Base-by-base conservation (phyloP, 2,329 filamentous ascomycete genomes). In the Huntiella decipiens region DNA sequence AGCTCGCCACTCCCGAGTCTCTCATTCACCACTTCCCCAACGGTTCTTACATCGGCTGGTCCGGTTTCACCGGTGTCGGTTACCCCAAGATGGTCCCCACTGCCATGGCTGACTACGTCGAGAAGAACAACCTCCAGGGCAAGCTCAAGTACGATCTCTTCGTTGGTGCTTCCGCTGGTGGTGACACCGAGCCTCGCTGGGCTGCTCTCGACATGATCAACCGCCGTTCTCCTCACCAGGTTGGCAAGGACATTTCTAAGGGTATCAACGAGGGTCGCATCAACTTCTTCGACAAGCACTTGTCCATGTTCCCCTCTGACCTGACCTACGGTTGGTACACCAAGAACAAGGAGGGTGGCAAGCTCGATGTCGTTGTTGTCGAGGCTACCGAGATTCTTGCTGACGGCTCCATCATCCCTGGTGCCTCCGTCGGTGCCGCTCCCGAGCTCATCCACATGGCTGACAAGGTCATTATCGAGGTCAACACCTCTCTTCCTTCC, bases 101-200 rank as follows among this genome's bases (percentile, higher is more conserved):
- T 3, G 84, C 81, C 53, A 68, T 94, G 50, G 85, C 85, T 53
- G 82, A 93, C 60, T 79, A 93, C 60, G 85, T 93, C 53, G 85
- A 93, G 65, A 74, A 82, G 65, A 92, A 93, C 63, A 74, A 70
- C 51, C 70, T 93, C 12, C 77, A 93, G 62, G 84, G 85, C 47
- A 67, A 92, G 68, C 67, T 92, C 54, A 82, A 82, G 56, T 93
- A 92, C 68, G 79, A 76, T 48, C 72, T 93, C 13, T 93, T 93
- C 54, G 85, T 92, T 7, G 86, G 85, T 45, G 85, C 85, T n/a
- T 88, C 82, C 4, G 86, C 82, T 12, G 85, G 85, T 34, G 81
- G 84, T 13, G 85, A 91, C 65, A 93, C 85, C 0, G 85, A 93
- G 66, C 91, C 91, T 62, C 71, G 85, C 61, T 93, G 86, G 86